Percentiles rank a stretch among this genome's conserved stretches.
phyloP scores from a whole-genome alignment of 2,329 filamentous ascomycete genomes.

The Byssothecium circinans region DNA sequence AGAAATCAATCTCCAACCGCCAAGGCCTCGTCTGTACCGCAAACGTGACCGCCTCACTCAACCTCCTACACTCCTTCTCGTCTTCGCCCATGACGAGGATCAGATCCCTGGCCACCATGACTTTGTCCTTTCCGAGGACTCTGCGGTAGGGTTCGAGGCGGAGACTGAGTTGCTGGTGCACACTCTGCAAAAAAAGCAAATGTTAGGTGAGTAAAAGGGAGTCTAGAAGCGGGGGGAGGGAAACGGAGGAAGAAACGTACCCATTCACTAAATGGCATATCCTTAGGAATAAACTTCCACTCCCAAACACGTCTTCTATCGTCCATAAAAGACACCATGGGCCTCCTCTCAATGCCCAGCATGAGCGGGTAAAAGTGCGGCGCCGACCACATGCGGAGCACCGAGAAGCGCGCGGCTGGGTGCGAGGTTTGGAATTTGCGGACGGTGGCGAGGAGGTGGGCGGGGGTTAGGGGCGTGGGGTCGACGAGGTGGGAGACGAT shows the following conservation, averaged over 20 bases:
- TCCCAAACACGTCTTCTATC: conserved; percentile 48
- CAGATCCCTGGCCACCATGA: conserved; percentile 48
- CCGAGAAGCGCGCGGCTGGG: conserved; percentile 44
- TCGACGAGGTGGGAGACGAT: conserved; percentile 35
- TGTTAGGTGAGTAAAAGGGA: too few species aligned
- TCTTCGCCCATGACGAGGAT: conserved; percentile 52
- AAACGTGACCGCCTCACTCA: conserved; percentile 48
- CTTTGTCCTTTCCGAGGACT: conserved; percentile 40
- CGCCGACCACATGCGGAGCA: conserved; percentile 52
- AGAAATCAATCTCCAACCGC: conserved; percentile 55
- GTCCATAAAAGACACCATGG: conserved; percentile 46
- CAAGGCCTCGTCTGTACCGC: conserved; percentile 54
- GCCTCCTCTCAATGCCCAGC: conserved; percentile 44
- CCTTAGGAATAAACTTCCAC: conserved; percentile 54
- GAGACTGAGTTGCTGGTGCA: conserved; percentile 45
- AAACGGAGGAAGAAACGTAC: too few species aligned
- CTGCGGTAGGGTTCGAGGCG: conserved; percentile 34
- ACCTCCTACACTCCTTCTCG: conserved; percentile 44
- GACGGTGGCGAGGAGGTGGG: conserved; percentile 37
- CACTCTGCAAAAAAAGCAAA: conserved; percentile 19
- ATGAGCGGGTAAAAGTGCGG: conserved; percentile 55
- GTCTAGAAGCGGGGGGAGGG: too few species aligned
- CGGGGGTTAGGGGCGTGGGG: conserved; percentile 34
- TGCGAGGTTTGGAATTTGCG: conserved; percentile 29
- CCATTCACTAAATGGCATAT: conserved; percentile 50